Base-by-base conservation (phyloP, 2,329 filamentous ascomycete genomes). In the Aureobasidium vineae region DNA sequence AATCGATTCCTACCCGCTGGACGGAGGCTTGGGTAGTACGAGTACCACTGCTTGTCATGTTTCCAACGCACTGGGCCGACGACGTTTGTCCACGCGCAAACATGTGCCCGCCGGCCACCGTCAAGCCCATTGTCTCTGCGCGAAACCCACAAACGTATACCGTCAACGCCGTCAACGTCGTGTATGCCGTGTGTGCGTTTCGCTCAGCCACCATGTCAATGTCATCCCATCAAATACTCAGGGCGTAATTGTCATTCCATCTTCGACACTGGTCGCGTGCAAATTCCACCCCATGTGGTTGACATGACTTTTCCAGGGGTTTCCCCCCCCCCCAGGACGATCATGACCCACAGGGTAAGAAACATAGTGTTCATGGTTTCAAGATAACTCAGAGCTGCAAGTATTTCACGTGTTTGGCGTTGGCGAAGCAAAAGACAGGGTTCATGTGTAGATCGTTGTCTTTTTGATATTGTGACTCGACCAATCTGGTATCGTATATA, bases 41-140 rank as follows among this genome's bases (percentile, higher is more conserved):
- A 26, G 56, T 60, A 19, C 19, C 28, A 36, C 56, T 57, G 16
- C 28, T 38, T 36, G 33, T 36, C 33, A 36, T 36, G 33, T 36
- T 28, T 53, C 26, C 50, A n/a, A 57, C 15, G 53, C 38, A n/a
- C 38, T 57, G 6, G 28, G 38, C 53, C 53, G 23, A 31, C 38
- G 54, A 43, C 54, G 54, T 43, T 59, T 59, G 54, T 6, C n/a
- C 21, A 38, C 6, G 21, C 38, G 23, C 54, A 60, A 45, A 47
- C 41, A 43, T 60, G 28, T 19, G 13, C 23, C 53, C 19, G 31
- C 23, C 38, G 10, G 5, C 7, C 16, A 28, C 31, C 16, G 16
- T 33, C 52, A 54, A 38, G 54, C 23, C 54, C 3, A 28, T 31
- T 43, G 50, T 38, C 47, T 23, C 47, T 54, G 26, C n/a, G 19